These are phyloP conservation scores for Malus hybrid DNA, from an alignment of 331 rosid species.

Conservation along the genomic window DNA sequence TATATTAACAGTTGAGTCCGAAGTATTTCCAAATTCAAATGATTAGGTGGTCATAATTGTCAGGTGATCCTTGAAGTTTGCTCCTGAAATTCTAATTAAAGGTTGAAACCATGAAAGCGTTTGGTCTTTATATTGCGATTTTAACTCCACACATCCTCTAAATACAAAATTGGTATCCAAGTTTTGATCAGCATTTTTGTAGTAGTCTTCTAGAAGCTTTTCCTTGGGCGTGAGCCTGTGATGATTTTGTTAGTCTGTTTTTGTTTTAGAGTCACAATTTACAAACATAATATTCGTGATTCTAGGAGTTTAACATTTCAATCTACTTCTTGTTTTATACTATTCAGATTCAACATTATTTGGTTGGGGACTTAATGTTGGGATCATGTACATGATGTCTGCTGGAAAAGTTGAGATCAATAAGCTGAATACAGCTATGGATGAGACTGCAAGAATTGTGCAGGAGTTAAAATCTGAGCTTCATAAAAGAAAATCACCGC, in stretches of 20 bases:
- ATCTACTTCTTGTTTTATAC: constrained; percentile 1
- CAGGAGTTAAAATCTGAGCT: constrained; percentile 50
- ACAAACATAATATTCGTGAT: not conserved
- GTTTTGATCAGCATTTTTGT: not conserved
- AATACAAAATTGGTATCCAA: not conserved
- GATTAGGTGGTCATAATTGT: not conserved
- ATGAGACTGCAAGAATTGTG: constrained; percentile 46
- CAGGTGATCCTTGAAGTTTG: not conserved
- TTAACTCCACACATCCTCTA: not conserved
- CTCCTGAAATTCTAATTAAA: not conserved
- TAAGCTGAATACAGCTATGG: constrained; percentile 39
- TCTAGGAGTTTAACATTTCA: not conserved
- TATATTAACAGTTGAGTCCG: too few species aligned
- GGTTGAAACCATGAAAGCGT: not conserved
- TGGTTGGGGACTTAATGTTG: constrained; percentile 62
- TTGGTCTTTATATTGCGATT: not conserved
- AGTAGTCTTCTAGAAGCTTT: not conserved
- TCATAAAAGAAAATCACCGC: constrained; percentile 38
- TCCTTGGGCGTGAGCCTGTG: not conserved
- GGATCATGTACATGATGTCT: constrained; percentile 64
- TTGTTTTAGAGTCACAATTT: not conserved
- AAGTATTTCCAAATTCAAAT: not conserved
- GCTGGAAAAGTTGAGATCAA: constrained; percentile 48
- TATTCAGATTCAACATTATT: constrained; percentile 41
- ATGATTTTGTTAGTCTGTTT: not conserved